Conservation (phyloP, 192 early-diverging fungal species). For the Neocallimastix lanati region DNA sequence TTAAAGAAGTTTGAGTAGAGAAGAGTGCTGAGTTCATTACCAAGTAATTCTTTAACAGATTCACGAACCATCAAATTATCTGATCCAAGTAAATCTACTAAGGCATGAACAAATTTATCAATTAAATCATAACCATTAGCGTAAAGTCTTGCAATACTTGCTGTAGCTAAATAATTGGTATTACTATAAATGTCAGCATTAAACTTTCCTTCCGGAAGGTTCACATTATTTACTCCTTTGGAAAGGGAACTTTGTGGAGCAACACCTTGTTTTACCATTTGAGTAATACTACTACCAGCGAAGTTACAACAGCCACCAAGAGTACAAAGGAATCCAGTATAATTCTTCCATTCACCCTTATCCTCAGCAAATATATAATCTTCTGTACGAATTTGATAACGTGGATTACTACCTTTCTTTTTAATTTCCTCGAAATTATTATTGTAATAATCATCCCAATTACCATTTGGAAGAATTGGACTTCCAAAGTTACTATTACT, state of each 20-base stretch:
- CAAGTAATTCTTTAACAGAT: constrained; percentile 60
- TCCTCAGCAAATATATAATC: constrained; percentile 12
- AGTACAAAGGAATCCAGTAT: constrained; percentile 65
- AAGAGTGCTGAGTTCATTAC: constrained; percentile 41
- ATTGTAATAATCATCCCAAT: background rate
- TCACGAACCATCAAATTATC: constrained; percentile 60
- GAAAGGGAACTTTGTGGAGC: background rate
- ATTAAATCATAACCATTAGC: constrained; percentile 17
- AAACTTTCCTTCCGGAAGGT: constrained; percentile 8
- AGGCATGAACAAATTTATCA: constrained; percentile 47
- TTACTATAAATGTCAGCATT: background rate
- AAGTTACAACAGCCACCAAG: constrained; percentile 51
- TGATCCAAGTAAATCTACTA: constrained; percentile 49
- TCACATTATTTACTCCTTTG: constrained; percentile 7
- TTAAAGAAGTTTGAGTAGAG: constrained; percentile 43
- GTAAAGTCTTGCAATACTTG: constrained; percentile 6
- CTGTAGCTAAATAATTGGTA: background rate
- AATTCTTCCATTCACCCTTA: constrained; percentile 54
- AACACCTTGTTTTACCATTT: background rate
- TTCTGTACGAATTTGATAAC: constrained; percentile 12
- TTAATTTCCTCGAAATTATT: constrained; percentile 6
- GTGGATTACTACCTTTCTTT: constrained; percentile 11
- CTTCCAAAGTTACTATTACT: constrained; percentile 3
- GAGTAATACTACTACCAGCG: background rate
- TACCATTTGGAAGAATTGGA: background rate